Base-by-base conservation (phyloP, 1,284 basidiomycete genomes). In the Schizophyllum amplum region DNA sequence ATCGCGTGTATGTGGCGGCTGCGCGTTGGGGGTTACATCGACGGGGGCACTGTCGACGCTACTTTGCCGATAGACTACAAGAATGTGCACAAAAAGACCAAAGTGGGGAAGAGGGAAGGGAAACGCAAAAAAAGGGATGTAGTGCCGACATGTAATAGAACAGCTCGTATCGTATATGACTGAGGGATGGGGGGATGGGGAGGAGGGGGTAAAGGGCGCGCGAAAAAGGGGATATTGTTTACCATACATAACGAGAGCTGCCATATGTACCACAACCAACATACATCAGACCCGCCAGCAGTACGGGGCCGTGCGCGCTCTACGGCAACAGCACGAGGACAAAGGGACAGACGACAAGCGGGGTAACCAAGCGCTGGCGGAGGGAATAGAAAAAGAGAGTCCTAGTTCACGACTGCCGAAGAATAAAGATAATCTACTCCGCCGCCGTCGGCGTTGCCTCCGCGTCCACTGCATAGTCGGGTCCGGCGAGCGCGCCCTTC, bases 401-500 rank as follows among this genome's bases (percentile, higher is more conserved):
- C 51, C 56, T 54, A 13, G 60, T 51, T 54, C 51, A 53, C 51
- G 57, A 62, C 60, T 62, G 60, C 56, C 58, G 55, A 57, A 53
- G 53, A 50, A 53, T 55, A 55, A 59, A 57, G 56, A 60, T 57
- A 60, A 47, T 55, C 54, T 42, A 42, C 33, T 42, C 33, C 33
- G 33, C 33, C 33, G 33, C 33, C 7, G 33, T 17, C 17, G 33
- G 13, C 33, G 33, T 17, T 9, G 13, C 33, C 33, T 42, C 33
- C 33, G 11, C 33, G 11, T 42, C 33, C 17, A 17, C 33, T 17
- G 33, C 33, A 17, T 42, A 42, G 33, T 84, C 82, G 23, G 83
- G 81, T 5, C 81, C 85, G 24, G 86, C 80, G 57, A 88, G 72
- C 23, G 86, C 80, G 53, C 86, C 86, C 66, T 83, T 79, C 24